Percentiles rank a stretch among this genome's conserved stretches.
These are phyloP conservation scores for Mucuna pruriens DNA, from an alignment of 306 rosid species.

Conservation along the genomic window DNA sequence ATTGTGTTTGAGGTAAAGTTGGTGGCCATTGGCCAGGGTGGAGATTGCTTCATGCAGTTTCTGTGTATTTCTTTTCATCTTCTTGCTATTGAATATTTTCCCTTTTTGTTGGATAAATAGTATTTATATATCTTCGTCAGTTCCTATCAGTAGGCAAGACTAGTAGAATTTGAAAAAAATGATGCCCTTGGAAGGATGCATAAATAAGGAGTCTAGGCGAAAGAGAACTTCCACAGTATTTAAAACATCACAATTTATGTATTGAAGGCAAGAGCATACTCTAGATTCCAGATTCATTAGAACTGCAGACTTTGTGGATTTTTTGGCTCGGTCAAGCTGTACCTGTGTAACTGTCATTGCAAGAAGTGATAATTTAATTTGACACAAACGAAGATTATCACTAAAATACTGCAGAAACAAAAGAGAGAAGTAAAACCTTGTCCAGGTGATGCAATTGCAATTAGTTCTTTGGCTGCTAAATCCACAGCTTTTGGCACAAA, in stretches of 20 bases:
- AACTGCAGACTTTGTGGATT: constrained; percentile 89
- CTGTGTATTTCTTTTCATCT: not conserved
- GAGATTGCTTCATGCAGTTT: not conserved
- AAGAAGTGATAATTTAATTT: constrained; percentile 14
- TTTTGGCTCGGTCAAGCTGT: constrained; percentile 91
- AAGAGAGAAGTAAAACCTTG: constrained; percentile 61
- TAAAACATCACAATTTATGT: constrained; percentile 13
- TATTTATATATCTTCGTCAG: not conserved
- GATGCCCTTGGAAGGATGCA: not conserved
- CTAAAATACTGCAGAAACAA: constrained; percentile 12
- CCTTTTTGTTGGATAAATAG: not conserved
- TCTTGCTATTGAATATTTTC: too few species aligned
- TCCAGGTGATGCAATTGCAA: constrained; percentile 83
- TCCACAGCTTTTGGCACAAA: constrained; percentile 75
- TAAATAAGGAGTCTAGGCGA: not conserved
- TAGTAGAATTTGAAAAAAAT: not conserved
- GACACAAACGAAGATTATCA: not conserved
- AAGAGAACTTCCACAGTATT: not conserved
- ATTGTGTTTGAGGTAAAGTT: not conserved
- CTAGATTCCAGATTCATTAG: constrained; percentile 97
- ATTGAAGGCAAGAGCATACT: constrained; percentile 51
- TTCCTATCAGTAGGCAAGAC: not conserved
- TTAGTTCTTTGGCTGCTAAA: constrained; percentile 75
- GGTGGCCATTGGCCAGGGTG: not conserved
- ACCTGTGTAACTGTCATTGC: constrained; percentile 65